Base-by-base conservation (phyloP, 176 grass and related monocot species). In the Areca catechu region DNA sequence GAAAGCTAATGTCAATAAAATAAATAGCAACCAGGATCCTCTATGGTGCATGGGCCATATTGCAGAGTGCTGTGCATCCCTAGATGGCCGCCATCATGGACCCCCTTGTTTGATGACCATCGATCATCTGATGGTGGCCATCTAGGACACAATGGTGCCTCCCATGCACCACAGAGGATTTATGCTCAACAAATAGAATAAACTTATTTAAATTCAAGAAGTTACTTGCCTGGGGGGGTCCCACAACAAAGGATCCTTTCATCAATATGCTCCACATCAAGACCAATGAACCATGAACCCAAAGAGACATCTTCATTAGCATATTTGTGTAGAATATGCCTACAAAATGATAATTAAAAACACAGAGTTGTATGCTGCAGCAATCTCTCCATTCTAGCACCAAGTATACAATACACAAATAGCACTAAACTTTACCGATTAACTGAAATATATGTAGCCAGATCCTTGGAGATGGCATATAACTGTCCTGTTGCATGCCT, bases 301-400 rank as follows among this genome's bases (percentile, higher is more conserved):
- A 94, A 61, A 22, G 89, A 88, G 56, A 94, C 80, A 53, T 94
- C 89, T 79, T 94, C 89, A 59, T 94, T 88, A 68, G 84, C 73
- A 84, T 84, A 94, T 72, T 77, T 88, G 76, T 94, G 89, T 47
- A 94, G 65, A 58, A 94, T 83, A 81, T 79, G 80, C 72, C 89
- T 94, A 25, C 24, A 65, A 61, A 74, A 65, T 53, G 66, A 34
- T 56, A 5, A 18, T 68, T 7, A 43, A 49, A 20, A 43, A 15
- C 17, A 37, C 17, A 43, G 4, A 20, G 27, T 49, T 22, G 24
- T 20, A 81, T 49, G 2, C 4, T 49, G 20, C 54, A 54, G 6
- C 17, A 60, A 28, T 15, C 1, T 51, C 30, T 16, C 15, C 23
- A 21, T 57, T 51, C 16, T 21, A 27, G 68, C 37, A 60, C 24